These are phyloP conservation scores for Boletus rubropictus DNA, from an alignment of 768 basidiomycete genomes.

Conservation along the genomic window DNA sequence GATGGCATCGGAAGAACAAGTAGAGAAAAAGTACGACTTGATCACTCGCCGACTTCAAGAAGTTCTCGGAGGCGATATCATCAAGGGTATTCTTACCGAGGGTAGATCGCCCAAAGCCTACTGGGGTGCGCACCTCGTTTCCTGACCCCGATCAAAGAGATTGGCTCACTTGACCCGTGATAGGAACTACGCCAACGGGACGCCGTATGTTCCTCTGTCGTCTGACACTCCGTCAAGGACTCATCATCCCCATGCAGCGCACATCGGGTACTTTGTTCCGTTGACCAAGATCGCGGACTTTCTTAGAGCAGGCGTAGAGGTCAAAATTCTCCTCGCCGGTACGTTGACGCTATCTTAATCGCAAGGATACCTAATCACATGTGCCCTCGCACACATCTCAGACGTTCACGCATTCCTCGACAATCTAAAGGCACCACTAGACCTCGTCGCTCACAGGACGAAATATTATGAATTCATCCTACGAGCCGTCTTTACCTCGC, in stretches of 20 bases:
- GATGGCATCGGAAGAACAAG: constrained; percentile 31
- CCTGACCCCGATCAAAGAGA: neutral
- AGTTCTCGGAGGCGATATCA: constrained; percentile 76
- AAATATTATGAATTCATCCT: constrained; percentile 87
- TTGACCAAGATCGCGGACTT: constrained; percentile 96
- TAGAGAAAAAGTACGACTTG: constrained; percentile 58
- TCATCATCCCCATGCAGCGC: constrained; percentile 49
- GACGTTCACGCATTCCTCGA: constrained; percentile 98
- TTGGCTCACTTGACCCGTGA: neutral
- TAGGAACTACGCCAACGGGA: constrained; percentile 91
- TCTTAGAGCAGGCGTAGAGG: constrained; percentile 84
- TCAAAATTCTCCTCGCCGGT: constrained; percentile 81
- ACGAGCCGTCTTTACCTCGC: constrained; percentile 75
- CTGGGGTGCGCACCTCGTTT: constrained; percentile 63
- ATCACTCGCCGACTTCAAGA: constrained; percentile 86
- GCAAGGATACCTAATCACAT: neutral
- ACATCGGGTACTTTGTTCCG: constrained; percentile 95
- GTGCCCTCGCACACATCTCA: constrained; percentile 23
- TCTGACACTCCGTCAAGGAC: neutral
- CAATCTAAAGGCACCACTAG: constrained; percentile 91
- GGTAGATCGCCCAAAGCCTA: constrained; percentile 77
- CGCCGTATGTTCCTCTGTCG: constrained; percentile 61
- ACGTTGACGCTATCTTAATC: constrained; percentile 6
- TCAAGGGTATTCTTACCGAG: constrained; percentile 75
- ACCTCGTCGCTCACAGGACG: constrained; percentile 81